phyloP scores from a whole-genome alignment of 768 basidiomycete genomes.

The Lepiota brunneoincarnata region DNA sequence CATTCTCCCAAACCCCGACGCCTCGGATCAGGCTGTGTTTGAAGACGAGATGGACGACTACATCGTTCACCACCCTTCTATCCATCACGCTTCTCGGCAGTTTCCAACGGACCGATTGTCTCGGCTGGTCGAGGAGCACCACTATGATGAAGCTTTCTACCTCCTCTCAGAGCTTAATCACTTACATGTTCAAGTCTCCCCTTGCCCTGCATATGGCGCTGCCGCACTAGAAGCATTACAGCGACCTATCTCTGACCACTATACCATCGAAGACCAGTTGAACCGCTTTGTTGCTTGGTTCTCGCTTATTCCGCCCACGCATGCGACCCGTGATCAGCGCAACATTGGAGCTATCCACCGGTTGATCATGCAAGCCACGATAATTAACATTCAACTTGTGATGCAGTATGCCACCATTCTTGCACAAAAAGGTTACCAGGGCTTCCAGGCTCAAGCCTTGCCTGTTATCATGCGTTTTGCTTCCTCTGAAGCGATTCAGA shows the following conservation, averaged over 20 bases:
- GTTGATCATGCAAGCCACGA: slow-evolving; percentile 21
- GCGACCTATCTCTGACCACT: slow-evolving; percentile 2
- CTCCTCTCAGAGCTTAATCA: slow-evolving; percentile 30
- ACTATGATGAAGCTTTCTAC: slow-evolving; percentile 27
- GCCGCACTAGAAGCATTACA: slow-evolving; percentile 25
- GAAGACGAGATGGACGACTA: slow-evolving; percentile 31
- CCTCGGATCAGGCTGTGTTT: slow-evolving; percentile 26
- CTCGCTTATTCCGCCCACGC: slow-evolving; percentile 26
- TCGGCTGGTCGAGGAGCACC: slow-evolving; percentile 17
- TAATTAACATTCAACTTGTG: slow-evolving; percentile 25
- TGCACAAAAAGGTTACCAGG: slow-evolving; percentile 36
- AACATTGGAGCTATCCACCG: slow-evolving; percentile 21
- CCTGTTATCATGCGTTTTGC: slow-evolving; percentile 44
- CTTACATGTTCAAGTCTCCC: slow-evolving; percentile 26
- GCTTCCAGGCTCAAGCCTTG: slow-evolving; percentile 23
- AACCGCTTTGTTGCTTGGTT: slow-evolving; percentile 29
- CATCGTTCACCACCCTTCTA: slow-evolving; percentile 7
- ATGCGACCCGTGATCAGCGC: neutral
- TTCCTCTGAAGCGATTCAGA: slow-evolving; percentile 24
- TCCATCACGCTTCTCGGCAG: slow-evolving; percentile 10
- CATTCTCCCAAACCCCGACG: slow-evolving; percentile 23
- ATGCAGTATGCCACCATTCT: slow-evolving; percentile 30
- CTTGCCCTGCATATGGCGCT: slow-evolving; percentile 23
- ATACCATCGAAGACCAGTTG: slow-evolving; percentile 12
- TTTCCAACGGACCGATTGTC: slow-evolving; percentile 16